Evolutionary conservation across 768 basidiomycete genomes (phyloP).

Genomic region (Omphalotus guepiniiformis): DNA sequence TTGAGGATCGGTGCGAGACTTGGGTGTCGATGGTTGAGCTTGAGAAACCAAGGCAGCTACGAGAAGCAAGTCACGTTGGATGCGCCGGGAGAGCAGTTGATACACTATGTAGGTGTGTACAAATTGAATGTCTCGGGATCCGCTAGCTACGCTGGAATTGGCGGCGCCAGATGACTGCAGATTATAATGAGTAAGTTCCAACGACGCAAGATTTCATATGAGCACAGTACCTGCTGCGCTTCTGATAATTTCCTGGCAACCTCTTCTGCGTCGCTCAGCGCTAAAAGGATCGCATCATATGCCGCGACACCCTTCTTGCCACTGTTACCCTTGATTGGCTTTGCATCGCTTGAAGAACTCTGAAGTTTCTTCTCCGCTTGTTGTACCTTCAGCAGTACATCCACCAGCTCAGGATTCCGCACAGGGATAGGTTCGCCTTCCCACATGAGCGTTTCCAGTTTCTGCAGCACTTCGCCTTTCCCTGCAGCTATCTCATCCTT

Average conservation of each 20-base stretch:
- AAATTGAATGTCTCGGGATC: constrained; percentile 72
- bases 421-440: constrained; percentile 82
- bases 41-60: constrained; percentile 54
- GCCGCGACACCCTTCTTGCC: constrained; percentile 79
- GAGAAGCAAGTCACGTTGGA: constrained; percentile 83
- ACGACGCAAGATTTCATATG: not conserved
- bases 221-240: constrained; percentile 65
- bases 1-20: constrained; percentile 34
- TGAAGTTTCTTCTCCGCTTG: constrained; percentile 65
- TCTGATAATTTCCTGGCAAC: constrained; percentile 77
- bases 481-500: constrained; percentile 41
- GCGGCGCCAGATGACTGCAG: constrained; percentile 2
- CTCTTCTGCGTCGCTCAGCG: constrained; percentile 87
- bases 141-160: constrained; percentile 23
- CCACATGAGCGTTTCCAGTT: constrained; percentile 64
- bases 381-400: constrained; percentile 79
- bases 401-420: constrained; percentile 88
- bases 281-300: constrained; percentile 80
- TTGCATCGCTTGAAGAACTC: constrained; percentile 29
- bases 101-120: constrained; percentile 86
- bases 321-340: constrained; percentile 32
- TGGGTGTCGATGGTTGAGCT: constrained; percentile 18
- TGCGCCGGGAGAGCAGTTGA: constrained; percentile 82
- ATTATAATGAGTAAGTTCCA: not conserved
- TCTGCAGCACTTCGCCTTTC: constrained; percentile 42